These are phyloP conservation scores for Hortiboletus campestris DNA, from an alignment of 768 basidiomycete species.

Conservation along the genomic window DNA sequence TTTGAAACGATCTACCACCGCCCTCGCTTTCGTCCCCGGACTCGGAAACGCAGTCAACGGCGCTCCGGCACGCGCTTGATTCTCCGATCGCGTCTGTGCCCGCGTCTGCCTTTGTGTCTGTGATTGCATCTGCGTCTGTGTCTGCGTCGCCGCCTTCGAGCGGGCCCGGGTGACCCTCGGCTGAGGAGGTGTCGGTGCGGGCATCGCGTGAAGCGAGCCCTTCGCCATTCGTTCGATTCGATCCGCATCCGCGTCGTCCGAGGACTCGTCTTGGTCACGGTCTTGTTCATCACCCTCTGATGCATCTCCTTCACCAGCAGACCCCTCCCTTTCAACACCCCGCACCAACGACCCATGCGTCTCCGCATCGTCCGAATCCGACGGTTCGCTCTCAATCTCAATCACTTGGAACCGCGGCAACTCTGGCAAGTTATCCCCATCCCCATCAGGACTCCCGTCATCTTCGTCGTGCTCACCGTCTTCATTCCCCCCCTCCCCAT, in stretches of 20 bases:
- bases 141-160: neutral
- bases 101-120: too few species aligned
- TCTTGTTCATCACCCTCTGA: neutral
- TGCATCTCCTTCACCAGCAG: neutral
- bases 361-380: conserved; percentile 32
- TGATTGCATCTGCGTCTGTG: neutral
- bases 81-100: conserved; percentile 2
- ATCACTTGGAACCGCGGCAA: conserved; percentile 13
- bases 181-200: neutral
- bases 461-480: neutral
- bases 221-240: conserved; percentile 18
- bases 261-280: neutral
- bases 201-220: neutral
- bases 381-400: conserved; percentile 8
- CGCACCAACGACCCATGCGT: conserved; percentile 19
- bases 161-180: conserved; percentile 6
- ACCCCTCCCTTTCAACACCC: neutral
- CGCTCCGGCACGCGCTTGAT: neutral
- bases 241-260: conserved; percentile 5
- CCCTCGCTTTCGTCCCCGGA: conserved; percentile 14
- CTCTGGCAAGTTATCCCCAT: neutral
- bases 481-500: neutral
- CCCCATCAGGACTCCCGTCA: neutral
- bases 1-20: conserved; percentile 8
- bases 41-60: conserved; percentile 8